Evolutionary conservation across 345 rosid species (phyloP).

Genomic region (Kandelia obovata): DNA sequence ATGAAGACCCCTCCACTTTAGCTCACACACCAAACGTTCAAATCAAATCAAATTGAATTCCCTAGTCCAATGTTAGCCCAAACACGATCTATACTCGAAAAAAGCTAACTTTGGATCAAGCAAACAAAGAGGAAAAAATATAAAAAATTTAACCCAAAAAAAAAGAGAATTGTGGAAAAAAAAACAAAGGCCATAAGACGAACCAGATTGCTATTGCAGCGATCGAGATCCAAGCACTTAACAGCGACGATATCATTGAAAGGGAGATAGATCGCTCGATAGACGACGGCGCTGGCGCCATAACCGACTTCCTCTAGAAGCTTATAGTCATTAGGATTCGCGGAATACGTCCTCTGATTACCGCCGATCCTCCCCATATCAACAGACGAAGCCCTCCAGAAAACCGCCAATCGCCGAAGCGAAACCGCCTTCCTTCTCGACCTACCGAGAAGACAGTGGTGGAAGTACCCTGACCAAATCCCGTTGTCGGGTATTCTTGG

Average conservation of each 20-base stretch:
- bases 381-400: not conserved
- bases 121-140: not conserved
- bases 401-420: too few relatives aligned
- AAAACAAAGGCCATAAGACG: constrained; percentile 9
- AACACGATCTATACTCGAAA: constrained; percentile 18
- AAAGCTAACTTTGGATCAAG: constrained; percentile 1
- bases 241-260: constrained; percentile 77
- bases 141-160: not conserved
- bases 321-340: constrained; percentile 60
- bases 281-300: constrained; percentile 95
- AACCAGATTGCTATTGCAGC: constrained; percentile 96
- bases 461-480: too few relatives aligned
- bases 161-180: not conserved
- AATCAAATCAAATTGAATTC: constrained; percentile 7
- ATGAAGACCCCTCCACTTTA: not conserved
- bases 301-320: constrained; percentile 86
- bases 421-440: too few relatives aligned
- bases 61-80: not conserved
- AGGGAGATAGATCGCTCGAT: constrained; percentile 88
- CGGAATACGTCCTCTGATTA: constrained; percentile 53
- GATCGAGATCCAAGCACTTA: constrained; percentile 99
- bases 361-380: constrained; percentile 28
- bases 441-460: too few relatives aligned
- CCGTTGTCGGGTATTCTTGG: too few relatives aligned
- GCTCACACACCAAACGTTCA: not conserved